A percentile compares a stretch with the other conserved stretches of the same genome.
phyloP scores from a whole-genome alignment of 129 eudicot genomes.

The Calendula officinalis region DNA sequence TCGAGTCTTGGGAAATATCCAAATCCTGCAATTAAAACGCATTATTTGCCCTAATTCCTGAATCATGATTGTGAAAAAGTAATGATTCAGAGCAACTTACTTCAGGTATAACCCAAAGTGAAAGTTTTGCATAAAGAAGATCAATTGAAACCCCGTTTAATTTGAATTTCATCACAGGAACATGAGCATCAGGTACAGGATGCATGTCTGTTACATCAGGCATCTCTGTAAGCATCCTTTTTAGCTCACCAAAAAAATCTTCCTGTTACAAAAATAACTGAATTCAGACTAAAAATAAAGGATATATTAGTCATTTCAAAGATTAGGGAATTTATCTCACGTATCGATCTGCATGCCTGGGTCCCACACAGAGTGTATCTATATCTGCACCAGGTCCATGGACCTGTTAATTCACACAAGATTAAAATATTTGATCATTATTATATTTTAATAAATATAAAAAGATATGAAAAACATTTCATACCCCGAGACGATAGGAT shows the following conservation, averaged over 20 bases:
- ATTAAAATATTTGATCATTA: not conserved
- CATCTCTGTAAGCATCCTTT: constrained; percentile 79
- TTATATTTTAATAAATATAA: not conserved
- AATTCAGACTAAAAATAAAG: not conserved
- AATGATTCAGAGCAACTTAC: constrained; percentile 32
- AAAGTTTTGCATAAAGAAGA: constrained; percentile 82
- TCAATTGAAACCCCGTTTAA: constrained; percentile 83
- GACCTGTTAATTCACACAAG: constrained; percentile 42
- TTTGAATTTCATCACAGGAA: constrained; percentile 85
- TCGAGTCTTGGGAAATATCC: constrained; percentile 89
- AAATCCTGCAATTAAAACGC: constrained; percentile 49
- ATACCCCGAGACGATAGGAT: constrained; percentile 96
- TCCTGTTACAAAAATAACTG: constrained; percentile 44
- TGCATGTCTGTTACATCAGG: constrained; percentile 81
- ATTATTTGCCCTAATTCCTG: not conserved
- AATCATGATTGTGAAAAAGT: not conserved
- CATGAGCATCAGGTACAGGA: constrained; percentile 91
- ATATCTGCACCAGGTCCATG: constrained; percentile 99
- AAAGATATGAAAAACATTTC: constrained; percentile 18
- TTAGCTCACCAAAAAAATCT: constrained; percentile 91
- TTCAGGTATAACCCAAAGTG: constrained; percentile 90
- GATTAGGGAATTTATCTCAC: constrained; percentile 28
- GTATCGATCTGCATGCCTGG: constrained; percentile 78
- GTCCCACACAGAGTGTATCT: constrained; percentile 95
- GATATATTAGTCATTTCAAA: not conserved